phyloP scores from a whole-genome alignment of 345 rosid species.

The Melaleuca alternifolia region DNA sequence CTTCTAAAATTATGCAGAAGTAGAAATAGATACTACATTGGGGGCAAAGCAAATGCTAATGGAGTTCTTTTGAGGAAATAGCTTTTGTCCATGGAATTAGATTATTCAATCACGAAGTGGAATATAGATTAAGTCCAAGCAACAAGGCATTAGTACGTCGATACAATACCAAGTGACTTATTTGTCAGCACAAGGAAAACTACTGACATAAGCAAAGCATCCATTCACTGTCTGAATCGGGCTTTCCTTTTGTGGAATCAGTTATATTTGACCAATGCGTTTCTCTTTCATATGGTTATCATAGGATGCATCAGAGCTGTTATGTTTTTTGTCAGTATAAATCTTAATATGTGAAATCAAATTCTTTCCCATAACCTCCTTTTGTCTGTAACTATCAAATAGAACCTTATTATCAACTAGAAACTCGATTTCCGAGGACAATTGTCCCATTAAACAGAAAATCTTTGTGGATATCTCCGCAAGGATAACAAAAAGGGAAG shows the following conservation, averaged over 20 bases:
- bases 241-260: not conserved
- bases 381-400: not conserved
- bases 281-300: not conserved
- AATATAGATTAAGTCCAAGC: not conserved
- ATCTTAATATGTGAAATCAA: not conserved
- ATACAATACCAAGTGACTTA: not conserved
- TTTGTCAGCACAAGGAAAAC: not conserved
- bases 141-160: not conserved
- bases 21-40: not conserved
- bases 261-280: not conserved
- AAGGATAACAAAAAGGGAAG: not conserved
- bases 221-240: not conserved
- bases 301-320: not conserved
- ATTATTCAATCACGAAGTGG: not conserved
- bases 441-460: not conserved
- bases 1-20: not conserved
- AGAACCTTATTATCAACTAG: not conserved
- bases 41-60: not conserved
- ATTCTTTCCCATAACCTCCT: not conserved
- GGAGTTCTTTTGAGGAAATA: not conserved
- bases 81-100: not conserved
- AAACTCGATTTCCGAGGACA: not conserved
- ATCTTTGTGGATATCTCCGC: not conserved
- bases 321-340: not conserved
- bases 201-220: not conserved